A percentile compares a stretch with the other conserved stretches of the same genome.
Conservation (phyloP, 2,329 filamentous ascomycete species). For the Harringtonia lauricola region DNA sequence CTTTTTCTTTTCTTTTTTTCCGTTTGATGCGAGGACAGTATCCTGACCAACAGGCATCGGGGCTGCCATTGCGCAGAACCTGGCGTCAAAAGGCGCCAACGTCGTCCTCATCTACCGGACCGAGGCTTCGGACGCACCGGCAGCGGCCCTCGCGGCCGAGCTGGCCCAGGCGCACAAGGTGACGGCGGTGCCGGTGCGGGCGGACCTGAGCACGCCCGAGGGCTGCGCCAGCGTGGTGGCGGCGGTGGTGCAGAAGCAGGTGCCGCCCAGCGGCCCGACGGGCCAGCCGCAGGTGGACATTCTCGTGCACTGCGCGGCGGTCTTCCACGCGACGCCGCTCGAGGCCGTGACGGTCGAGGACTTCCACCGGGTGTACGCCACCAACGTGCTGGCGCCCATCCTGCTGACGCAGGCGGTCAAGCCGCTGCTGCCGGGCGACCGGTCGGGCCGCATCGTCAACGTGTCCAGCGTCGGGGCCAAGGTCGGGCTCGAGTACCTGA, state of each 20-base stretch:
- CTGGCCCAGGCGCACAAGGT: constrained; percentile 48
- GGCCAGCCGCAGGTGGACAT: constrained; percentile 61
- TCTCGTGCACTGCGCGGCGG: constrained; percentile 76
- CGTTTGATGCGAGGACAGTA: no score
- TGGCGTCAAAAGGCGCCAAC: constrained; percentile 59
- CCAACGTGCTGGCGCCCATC: constrained; percentile 75
- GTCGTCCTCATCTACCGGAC: constrained; percentile 61
- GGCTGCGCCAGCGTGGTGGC: constrained; percentile 8
- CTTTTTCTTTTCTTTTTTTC: no score
- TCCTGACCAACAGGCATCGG: constrained; percentile 57
- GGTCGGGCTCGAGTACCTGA: background rate
- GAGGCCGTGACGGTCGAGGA: constrained; percentile 51
- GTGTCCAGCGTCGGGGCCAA: constrained; percentile 36
- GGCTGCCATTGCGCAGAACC: constrained; percentile 48
- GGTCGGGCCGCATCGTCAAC: constrained; percentile 45
- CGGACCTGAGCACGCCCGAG: constrained; percentile 54
- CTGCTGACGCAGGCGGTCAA: constrained; percentile 63
- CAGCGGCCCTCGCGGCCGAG: constrained; percentile 48
- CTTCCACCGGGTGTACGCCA: constrained; percentile 61
- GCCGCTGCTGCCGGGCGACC: constrained; percentile 58
- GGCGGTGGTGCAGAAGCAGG: background rate
- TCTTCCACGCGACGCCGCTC: constrained; percentile 52
- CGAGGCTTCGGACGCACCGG: constrained; percentile 24
- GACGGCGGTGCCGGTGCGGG: constrained; percentile 53
- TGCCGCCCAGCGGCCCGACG: constrained; percentile 23